Percentiles rank a stretch among this genome's conserved stretches.
Evolutionary conservation across 2,329 filamentous ascomycete species (phyloP).

Genomic region (Verruconis gallopava): DNA sequence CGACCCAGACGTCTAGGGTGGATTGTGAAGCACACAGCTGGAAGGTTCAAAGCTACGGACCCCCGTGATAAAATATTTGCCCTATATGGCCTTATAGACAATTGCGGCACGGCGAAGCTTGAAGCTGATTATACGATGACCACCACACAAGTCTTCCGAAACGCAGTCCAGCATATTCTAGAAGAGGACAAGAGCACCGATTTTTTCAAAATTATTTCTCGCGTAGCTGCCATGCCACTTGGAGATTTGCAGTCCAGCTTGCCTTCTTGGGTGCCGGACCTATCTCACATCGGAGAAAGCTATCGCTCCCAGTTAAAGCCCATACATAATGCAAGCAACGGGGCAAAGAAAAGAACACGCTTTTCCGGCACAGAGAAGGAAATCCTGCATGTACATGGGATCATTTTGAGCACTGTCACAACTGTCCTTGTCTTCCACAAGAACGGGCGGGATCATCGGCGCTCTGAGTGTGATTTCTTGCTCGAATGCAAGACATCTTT

Average conservation of each 20-base stretch:
- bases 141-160: not conserved
- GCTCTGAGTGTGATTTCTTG: too few relatives aligned
- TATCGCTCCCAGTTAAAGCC: too few relatives aligned
- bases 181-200: not conserved
- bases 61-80: constrained; percentile 1
- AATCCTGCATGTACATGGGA: too few relatives aligned
- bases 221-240: not conserved
- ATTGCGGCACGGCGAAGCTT: not conserved
- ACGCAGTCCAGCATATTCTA: not conserved
- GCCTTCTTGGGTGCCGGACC: constrained; percentile 1
- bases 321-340: too few relatives aligned
- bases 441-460: too few relatives aligned
- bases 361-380: too few relatives aligned
- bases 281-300: too few relatives aligned
- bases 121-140: not conserved
- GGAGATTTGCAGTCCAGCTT: not conserved
- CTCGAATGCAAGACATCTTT: too few relatives aligned
- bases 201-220: not conserved
- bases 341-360: too few relatives aligned
- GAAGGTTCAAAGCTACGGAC: not conserved
- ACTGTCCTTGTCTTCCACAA: too few relatives aligned
- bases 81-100: not conserved
- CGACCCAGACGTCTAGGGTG: too few relatives aligned
- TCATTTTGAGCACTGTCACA: too few relatives aligned
- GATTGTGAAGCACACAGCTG: not conserved